These are phyloP conservation scores for Stephania yunnanensis DNA, from an alignment of 164 flowering plant genomes.

Conservation along the genomic window DNA sequence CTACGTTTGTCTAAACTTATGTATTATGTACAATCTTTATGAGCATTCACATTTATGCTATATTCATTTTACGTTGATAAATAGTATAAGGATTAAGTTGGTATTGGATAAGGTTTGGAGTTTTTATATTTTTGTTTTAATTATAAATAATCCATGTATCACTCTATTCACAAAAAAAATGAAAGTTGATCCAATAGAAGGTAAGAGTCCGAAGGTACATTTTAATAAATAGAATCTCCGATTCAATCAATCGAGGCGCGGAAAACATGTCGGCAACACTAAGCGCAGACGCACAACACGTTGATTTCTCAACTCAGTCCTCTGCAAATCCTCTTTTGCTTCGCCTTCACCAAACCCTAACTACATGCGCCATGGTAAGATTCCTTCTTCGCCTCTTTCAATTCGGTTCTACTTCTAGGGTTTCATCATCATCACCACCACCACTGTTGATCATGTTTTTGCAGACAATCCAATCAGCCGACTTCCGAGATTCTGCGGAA, in stretches of 20 bases:
- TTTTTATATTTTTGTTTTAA: no score
- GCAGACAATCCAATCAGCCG: conserved; percentile 41
- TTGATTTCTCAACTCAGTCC: conserved; percentile 1
- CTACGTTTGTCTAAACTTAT: no score
- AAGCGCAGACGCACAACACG: not conserved
- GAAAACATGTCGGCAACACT: not conserved
- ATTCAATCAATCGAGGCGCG: not conserved
- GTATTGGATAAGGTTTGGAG: no score
- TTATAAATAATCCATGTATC: no score
- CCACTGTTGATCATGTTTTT: not conserved
- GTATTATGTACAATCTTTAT: no score
- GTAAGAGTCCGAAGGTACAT: no score
- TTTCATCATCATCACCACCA: not conserved
- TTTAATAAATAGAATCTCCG: not conserved
- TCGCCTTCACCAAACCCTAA: conserved; percentile 29
- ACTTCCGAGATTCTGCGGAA: conserved; percentile 20
- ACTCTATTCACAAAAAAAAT: no score
- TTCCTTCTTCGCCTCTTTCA: not conserved
- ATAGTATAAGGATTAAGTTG: no score
- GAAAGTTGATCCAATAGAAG: no score
- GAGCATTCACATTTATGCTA: no score
- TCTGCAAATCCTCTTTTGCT: conserved; percentile 14
- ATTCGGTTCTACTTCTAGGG: not conserved
- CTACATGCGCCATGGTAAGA: conserved; percentile 32
- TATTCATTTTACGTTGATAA: no score